Base-by-base conservation (phyloP, 1,139 yeast genomes). In the Pichia sorboxylosa region DNA sequence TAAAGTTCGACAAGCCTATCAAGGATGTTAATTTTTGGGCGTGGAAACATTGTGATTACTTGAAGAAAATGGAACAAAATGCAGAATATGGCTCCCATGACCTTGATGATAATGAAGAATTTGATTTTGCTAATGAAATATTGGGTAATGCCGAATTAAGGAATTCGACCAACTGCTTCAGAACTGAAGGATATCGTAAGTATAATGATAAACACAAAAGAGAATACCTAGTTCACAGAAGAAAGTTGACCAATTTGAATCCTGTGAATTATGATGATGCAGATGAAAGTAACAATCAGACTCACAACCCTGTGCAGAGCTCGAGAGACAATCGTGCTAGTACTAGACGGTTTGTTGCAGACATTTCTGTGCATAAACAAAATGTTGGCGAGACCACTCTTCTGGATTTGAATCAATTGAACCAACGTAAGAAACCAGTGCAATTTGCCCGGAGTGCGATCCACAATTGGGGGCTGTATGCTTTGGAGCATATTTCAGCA, bases 381-480 rank as follows among this genome's bases (percentile, higher is more conserved):
- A 71, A 74, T 49, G 66, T 84, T 42, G 87, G 92, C 26, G 95
- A 84, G 46, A 78, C 92, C 1, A 95, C 84, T 47, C 69, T 81
- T 5, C 59, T 83, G 44, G 77, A 82, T 36, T 66, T 84, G 57
- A 79, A 82, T 29, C 81, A 73, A 47, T 66, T 87, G 47, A 82
- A 85, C 43, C 84, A 84, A 54, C 69, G 97, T 40, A 84, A 80
- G 55, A 90, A 90, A 53, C 94, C 95, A 0, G 96, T 90, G 10
- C 80, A 92, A 13, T 87, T 87, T 63, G 96, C 97, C 0, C 64
- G 98, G 35, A 85, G 97, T 1, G 93, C 96, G 1, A 90, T 90
- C 47, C 98, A 92, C 54, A 85, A 90, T 50, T 90, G 98, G 98
- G 99, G 99, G 0, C 59, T 90, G 30, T 90, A 85, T 57, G 98